phyloP scores from a whole-genome alignment of 306 rosid genomes.

The Hippophae gyantsensis region DNA sequence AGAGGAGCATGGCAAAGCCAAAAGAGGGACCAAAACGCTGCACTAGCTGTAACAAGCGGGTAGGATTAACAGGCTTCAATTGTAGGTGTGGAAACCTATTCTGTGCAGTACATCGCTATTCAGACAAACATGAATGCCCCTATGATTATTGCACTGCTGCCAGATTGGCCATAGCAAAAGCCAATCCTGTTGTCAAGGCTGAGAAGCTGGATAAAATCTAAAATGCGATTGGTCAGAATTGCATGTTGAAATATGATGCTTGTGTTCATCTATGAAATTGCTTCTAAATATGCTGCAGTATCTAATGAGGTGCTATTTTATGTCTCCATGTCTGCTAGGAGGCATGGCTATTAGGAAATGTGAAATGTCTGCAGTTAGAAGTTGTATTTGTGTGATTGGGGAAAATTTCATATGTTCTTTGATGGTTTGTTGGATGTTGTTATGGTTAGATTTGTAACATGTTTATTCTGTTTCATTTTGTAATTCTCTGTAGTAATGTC shows the following conservation, averaged over 20 bases:
- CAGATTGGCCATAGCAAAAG: conserved; percentile 66
- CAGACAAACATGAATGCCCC: conserved; percentile 74
- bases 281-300: conserved; percentile 44
- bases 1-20: conserved; percentile 43
- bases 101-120: conserved; percentile 80
- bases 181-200: conserved; percentile 86
- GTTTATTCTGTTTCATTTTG: conserved; percentile 25
- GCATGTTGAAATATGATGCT: conserved; percentile 28
- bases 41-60: conserved; percentile 71
- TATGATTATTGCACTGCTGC: conserved; percentile 84
- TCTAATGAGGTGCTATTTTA: conserved; percentile 28
- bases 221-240: conserved; percentile 15
- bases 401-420: conserved; percentile 45
- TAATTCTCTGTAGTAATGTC: conserved; percentile 8
- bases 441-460: conserved; percentile 31
- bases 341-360: conserved; percentile 46
- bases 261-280: conserved; percentile 42
- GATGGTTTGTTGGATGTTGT: conserved; percentile 43
- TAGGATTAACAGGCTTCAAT: conserved; percentile 83
- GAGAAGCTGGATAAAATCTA: conserved; percentile 87
- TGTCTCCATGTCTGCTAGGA: conserved; percentile 29
- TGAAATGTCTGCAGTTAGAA: conserved; percentile 50
- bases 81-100: conserved; percentile 75
- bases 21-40: conserved; percentile 84
- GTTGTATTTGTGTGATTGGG: conserved; percentile 50